phyloP scores from a whole-genome alignment of 768 basidiomycete species.

The Tricholoma flavovirens region DNA sequence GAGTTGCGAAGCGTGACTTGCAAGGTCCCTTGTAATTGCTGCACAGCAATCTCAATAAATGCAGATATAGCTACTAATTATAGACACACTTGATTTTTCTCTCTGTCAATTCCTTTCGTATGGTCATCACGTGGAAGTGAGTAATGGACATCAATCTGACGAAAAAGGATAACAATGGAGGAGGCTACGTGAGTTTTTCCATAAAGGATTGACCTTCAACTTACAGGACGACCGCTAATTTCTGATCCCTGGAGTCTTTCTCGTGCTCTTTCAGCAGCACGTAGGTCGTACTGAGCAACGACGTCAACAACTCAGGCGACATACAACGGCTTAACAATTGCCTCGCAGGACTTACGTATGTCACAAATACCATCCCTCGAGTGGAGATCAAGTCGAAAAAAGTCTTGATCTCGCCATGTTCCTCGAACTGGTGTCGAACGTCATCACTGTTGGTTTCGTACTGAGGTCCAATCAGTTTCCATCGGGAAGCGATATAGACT shows the following conservation, averaged over 20 bases:
- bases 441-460: slow-evolving; percentile 87
- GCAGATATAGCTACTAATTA: background rate
- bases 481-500: slow-evolving; percentile 4
- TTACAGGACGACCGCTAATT: slow-evolving; percentile 83
- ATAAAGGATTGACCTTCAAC: slow-evolving; percentile 25
- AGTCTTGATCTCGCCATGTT: slow-evolving; percentile 93
- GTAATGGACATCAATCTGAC: slow-evolving; percentile 97
- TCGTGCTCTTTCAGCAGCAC: slow-evolving; percentile 88
- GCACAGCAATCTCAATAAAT: slow-evolving; percentile 1
- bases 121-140: slow-evolving; percentile 89
- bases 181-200: slow-evolving; percentile 1
- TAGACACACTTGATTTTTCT: slow-evolving; percentile 76
- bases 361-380: slow-evolving; percentile 98
- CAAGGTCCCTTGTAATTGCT: slow-evolving; percentile 83
- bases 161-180: slow-evolving; percentile 18
- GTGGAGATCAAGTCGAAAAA: slow-evolving; percentile 95
- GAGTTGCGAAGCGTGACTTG: slow-evolving; percentile 75
- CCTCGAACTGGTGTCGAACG: slow-evolving; percentile 82
- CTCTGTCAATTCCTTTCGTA: slow-evolving; percentile 54
- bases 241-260: slow-evolving; percentile 87
- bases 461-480: slow-evolving; percentile 33
- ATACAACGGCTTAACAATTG: background rate
- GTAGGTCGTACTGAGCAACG: slow-evolving; percentile 70
- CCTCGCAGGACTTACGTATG: slow-evolving; percentile 68
- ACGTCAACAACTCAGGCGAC: slow-evolving; percentile 12